These are phyloP conservation scores for Clonostachys rhizophaga DNA, from an alignment of 2,329 filamentous ascomycete species.

Conservation along the genomic window DNA sequence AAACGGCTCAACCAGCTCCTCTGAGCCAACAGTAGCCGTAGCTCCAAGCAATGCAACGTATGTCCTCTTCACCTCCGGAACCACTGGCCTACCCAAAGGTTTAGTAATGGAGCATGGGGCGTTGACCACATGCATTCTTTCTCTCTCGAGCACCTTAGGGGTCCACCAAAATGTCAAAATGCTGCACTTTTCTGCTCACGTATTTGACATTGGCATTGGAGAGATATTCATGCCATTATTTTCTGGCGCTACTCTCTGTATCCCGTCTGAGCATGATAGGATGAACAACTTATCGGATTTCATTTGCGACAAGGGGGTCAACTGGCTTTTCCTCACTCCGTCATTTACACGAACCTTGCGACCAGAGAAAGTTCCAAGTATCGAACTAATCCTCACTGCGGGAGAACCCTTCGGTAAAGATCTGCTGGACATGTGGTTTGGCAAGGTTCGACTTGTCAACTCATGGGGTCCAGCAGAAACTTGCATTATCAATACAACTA, in stretches of 20 bases:
- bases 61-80: conserved; percentile 15
- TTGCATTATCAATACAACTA: conserved; percentile 3
- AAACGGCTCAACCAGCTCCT: background rate
- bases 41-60: conserved; percentile 7
- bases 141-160: background rate
- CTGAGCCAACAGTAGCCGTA: background rate
- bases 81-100: conserved; percentile 14
- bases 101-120: conserved; percentile 11
- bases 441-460: conserved; percentile 3
- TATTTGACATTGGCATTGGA: conserved; percentile 8
- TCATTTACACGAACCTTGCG: conserved; percentile 1
- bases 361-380: conserved; percentile 1
- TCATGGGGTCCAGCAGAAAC: conserved; percentile 6
- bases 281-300: conserved; percentile 5
- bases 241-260: conserved; percentile 6
- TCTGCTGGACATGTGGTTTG: conserved; percentile 4
- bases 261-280: conserved; percentile 6
- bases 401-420: conserved; percentile 7
- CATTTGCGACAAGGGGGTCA: background rate
- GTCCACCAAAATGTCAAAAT: conserved; percentile 4
- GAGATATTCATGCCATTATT: conserved; percentile 8
- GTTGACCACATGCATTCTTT: conserved; percentile 5
- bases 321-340: background rate
- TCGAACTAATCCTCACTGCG: conserved; percentile 3
- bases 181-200: conserved; percentile 9